Conservation (phyloP, 352 stramenopile species). For the Pythium coloratum region DNA sequence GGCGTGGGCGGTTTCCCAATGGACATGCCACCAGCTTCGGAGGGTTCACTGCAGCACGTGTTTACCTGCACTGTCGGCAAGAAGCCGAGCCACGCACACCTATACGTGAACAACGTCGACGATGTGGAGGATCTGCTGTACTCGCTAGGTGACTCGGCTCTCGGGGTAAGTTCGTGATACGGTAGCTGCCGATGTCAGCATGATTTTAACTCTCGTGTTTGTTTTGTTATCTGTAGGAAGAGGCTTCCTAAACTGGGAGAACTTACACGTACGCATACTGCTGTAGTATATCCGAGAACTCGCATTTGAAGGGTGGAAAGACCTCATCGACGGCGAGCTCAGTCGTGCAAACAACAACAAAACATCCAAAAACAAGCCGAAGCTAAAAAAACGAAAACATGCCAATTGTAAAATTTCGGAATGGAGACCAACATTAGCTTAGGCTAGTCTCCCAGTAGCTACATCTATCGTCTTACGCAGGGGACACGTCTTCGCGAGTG, state of each 20-base stretch:
- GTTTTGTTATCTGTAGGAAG: not conserved
- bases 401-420: not conserved
- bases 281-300: conserved; percentile 1
- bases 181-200: not conserved
- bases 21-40: conserved; percentile 30
- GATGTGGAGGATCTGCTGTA: conserved; percentile 85
- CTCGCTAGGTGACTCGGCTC: conserved; percentile 38
- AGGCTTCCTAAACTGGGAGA: not conserved
- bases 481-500: not conserved
- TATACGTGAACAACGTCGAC: conserved; percentile 90
- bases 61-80: conserved; percentile 93
- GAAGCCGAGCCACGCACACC: conserved; percentile 88
- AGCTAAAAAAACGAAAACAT: conserved; percentile 1
- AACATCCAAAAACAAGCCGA: not conserved
- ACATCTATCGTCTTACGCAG: conserved; percentile 16
- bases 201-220: not conserved
- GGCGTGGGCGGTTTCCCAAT: conserved; percentile 5
- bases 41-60: conserved; percentile 75
- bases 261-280: not conserved
- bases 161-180: conserved; percentile 13
- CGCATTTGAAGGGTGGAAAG: not conserved
- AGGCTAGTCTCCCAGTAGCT: not conserved
- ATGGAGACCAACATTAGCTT: not conserved
- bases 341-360: not conserved
- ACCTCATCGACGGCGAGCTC: not conserved